These are phyloP conservation scores for Fonsecaea pedrosoi DNA, from an alignment of 2,329 filamentous ascomycete genomes.

Conservation along the genomic window DNA sequence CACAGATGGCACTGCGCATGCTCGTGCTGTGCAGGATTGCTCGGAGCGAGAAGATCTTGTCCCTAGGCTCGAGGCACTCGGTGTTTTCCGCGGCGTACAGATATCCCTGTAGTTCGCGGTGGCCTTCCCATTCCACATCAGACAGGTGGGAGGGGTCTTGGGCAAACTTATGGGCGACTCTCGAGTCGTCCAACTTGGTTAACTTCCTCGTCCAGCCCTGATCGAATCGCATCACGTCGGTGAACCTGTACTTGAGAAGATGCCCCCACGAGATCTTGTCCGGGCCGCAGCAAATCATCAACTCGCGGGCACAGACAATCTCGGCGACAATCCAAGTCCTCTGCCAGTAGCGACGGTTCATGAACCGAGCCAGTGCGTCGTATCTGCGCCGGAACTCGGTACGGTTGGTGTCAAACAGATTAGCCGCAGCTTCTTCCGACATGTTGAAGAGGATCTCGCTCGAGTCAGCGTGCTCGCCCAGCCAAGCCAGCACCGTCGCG, in stretches of 20 bases:
- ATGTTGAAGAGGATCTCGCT: not conserved
- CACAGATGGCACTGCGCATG: slow-evolving; percentile 6
- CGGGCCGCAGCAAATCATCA: slow-evolving; percentile 3
- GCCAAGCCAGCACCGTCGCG: not conserved
- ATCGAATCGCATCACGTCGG: slow-evolving; percentile 13
- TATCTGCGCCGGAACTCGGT: slow-evolving; percentile 4
- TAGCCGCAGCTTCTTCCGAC: not conserved
- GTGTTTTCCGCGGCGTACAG: slow-evolving; percentile 8
- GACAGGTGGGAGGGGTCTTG: not conserved
- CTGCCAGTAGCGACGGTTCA: slow-evolving; percentile 9
- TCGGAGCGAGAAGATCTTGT: slow-evolving; percentile 6
- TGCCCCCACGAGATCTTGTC: not conserved
- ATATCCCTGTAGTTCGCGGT: slow-evolving; percentile 6
- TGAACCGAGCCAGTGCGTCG: not conserved
- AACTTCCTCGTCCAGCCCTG: slow-evolving; percentile 6
- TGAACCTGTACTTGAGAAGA: slow-evolving; percentile 6
- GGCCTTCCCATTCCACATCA: slow-evolving; percentile 4
- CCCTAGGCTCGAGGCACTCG: not conserved
- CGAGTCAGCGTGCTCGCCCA: slow-evolving; percentile 1
- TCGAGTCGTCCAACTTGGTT: slow-evolving; percentile 12
- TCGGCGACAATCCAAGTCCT: slow-evolving; percentile 7
- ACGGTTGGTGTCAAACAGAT: slow-evolving; percentile 2
- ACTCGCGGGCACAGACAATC: slow-evolving; percentile 8
- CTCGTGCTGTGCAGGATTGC: slow-evolving; percentile 13
- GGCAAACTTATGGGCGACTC: not conserved